Percentiles rank a stretch among this genome's conserved stretches.
phyloP scores from a whole-genome alignment of 148 eudicot species.

The Diospyros kaki region DNA sequence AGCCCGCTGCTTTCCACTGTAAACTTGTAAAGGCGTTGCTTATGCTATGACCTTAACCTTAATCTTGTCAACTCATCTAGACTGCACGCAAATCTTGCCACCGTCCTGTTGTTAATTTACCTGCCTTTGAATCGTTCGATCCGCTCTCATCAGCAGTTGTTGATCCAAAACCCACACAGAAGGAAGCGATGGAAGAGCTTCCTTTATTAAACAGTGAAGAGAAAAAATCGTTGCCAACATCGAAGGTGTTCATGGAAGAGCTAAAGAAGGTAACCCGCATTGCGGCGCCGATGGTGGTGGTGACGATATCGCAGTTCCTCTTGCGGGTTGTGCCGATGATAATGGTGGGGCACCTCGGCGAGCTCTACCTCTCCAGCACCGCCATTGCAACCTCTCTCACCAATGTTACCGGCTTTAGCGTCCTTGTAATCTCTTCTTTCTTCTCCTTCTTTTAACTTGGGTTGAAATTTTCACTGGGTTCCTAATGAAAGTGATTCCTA shows the following conservation, averaged over 20 bases:
- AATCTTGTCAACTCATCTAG: too few species aligned
- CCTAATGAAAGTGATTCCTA: neutral
- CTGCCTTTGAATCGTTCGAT: too few species aligned
- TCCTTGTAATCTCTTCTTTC: slow-evolving; percentile 16
- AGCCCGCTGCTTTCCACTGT: too few species aligned
- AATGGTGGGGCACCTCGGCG: slow-evolving; percentile 36
- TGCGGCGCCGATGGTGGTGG: slow-evolving; percentile 36
- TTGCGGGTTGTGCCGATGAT: slow-evolving; percentile 26
- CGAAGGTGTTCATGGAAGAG: slow-evolving; percentile 16
- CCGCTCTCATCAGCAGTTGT: neutral
- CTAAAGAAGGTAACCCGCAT: slow-evolving; percentile 24
- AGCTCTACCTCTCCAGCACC: slow-evolving; percentile 32
- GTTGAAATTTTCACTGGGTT: too few species aligned
- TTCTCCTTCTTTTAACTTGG: neutral
- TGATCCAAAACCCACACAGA: neutral
- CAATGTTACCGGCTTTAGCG: slow-evolving; percentile 37
- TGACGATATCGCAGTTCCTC: slow-evolving; percentile 23
- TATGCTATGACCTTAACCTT: too few species aligned
- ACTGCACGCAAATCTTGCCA: too few species aligned
- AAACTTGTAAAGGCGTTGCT: too few species aligned
- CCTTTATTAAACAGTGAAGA: neutral
- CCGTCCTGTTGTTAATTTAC: too few species aligned
- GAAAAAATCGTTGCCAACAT: neutral
- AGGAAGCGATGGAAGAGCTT: slow-evolving; percentile 8
- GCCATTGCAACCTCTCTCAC: slow-evolving; percentile 40